A percentile compares a stretch with the other conserved stretches of the same genome.
Conservation (phyloP, 2,329 filamentous ascomycete species). For the Calonectria montana region DNA sequence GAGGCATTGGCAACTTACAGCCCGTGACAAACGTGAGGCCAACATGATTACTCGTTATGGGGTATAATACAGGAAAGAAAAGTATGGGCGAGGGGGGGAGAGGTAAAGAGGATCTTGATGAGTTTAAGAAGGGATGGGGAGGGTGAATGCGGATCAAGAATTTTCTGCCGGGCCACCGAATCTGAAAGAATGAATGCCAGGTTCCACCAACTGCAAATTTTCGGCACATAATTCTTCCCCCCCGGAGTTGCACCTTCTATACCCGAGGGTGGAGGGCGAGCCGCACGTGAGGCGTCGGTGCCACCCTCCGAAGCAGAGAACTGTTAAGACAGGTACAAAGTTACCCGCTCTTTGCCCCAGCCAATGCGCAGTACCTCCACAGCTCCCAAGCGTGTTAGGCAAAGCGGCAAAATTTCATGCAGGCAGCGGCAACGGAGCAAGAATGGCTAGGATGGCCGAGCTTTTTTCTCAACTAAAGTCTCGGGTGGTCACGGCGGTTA, state of each 20-base stretch:
- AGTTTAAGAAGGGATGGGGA: slow-evolving; percentile 38
- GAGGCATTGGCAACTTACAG: slow-evolving; percentile 68
- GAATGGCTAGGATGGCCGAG: background rate
- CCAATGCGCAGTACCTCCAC: background rate
- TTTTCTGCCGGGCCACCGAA: slow-evolving; percentile 56
- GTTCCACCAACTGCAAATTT: slow-evolving; percentile 44
- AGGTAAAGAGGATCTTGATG: slow-evolving; percentile 42
- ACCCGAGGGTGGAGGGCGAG: slow-evolving; percentile 17
- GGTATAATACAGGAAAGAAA: slow-evolving; percentile 51
- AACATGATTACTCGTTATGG: slow-evolving; percentile 65
- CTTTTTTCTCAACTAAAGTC: background rate
- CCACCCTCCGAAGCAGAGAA: slow-evolving; percentile 11
- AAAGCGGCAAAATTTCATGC: slow-evolving; percentile 6
- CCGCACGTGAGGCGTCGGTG: slow-evolving; percentile 14
- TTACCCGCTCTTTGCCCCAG: background rate
- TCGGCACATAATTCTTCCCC: slow-evolving; percentile 47
- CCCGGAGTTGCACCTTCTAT: background rate
- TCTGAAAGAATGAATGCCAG: slow-evolving; percentile 56
- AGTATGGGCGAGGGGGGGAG: slow-evolving; percentile 48
- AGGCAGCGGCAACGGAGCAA: background rate
- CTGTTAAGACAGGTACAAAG: background rate
- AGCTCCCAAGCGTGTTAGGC: background rate
- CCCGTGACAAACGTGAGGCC: slow-evolving; percentile 77
- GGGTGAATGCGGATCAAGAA: slow-evolving; percentile 44
- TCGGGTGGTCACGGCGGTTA: background rate